Conservation (phyloP, 306 rosid species). For the Crotalaria pallida region DNA sequence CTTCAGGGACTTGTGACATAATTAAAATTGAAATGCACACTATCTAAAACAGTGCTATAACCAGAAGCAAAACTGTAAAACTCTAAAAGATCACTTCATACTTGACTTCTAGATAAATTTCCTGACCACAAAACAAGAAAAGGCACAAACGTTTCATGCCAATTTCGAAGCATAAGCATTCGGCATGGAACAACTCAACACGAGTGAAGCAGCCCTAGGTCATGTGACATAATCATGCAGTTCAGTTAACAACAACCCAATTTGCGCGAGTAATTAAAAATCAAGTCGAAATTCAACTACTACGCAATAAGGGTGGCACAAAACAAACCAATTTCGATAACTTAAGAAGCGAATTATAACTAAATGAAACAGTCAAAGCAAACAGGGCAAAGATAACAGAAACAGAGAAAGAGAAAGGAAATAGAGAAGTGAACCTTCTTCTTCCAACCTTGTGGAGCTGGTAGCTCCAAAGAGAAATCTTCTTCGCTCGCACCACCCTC, state of each 20-base stretch:
- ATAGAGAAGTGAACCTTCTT: conserved; percentile 56
- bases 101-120: not conserved
- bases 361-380: conserved; percentile 14
- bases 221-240: conserved; percentile 11
- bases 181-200: conserved; percentile 23
- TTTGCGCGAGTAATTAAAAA: conserved; percentile 14
- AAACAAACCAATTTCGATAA: not conserved
- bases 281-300: conserved; percentile 10
- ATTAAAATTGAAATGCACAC: no score
- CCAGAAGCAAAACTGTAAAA: not conserved
- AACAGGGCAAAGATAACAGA: not conserved
- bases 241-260: not conserved
- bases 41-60: no score
- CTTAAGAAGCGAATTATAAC: not conserved
- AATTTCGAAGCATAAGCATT: conserved; percentile 15
- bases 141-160: conserved; percentile 13
- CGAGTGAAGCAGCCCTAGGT: conserved; percentile 40
- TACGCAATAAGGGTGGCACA: not conserved
- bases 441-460: conserved; percentile 95
- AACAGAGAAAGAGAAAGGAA: not conserved
- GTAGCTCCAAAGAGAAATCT: conserved; percentile 76
- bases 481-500: conserved; percentile 51
- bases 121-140: conserved; percentile 11
- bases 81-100: conserved; percentile 12
- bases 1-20: no score